Conservation (phyloP, 805 yeast genomes). For the Kuraishia borneana region DNA sequence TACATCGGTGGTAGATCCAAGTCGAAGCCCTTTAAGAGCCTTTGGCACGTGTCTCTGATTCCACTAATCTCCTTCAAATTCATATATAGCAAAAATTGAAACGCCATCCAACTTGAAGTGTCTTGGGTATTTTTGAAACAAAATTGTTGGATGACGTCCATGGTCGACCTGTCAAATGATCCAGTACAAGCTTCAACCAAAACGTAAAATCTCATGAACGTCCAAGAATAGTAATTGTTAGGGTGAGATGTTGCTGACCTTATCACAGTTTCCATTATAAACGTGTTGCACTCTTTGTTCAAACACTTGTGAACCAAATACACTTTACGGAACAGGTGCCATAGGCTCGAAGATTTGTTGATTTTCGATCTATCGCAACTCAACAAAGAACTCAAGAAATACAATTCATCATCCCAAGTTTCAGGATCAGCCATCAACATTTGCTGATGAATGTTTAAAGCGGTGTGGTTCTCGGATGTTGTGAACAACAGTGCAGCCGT, state of each 20-base stretch:
- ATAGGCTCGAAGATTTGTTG: constrained; percentile 22
- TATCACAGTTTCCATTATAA: constrained; percentile 11
- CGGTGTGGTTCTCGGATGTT: constrained; percentile 18
- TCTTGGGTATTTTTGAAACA: neutral
- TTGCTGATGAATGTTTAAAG: constrained; percentile 4
- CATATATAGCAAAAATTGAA: neutral
- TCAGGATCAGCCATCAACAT: neutral
- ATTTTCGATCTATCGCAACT: constrained; percentile 15
- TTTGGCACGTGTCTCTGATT: too few relatives aligned
- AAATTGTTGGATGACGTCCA: too few relatives aligned
- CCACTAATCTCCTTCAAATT: too few relatives aligned
- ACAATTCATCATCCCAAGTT: neutral
- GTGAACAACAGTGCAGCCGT: constrained; percentile 14
- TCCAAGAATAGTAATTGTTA: constrained; percentile 37
- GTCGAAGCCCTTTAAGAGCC: too few relatives aligned
- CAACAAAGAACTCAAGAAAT: constrained; percentile 8
- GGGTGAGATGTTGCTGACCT: constrained; percentile 28
- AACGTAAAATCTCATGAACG: constrained; percentile 21
- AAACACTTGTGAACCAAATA: neutral
- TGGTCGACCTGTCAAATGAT: constrained; percentile 1
- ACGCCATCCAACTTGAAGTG: constrained; percentile 1
- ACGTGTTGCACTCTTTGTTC: neutral
- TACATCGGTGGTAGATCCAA: too few relatives aligned
- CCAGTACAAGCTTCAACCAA: constrained; percentile 1
- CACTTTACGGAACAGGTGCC: constrained; percentile 15